Evolutionary conservation across 163 green algal species (phyloP).

Genomic region (Scenedesmus sp.): DNA sequence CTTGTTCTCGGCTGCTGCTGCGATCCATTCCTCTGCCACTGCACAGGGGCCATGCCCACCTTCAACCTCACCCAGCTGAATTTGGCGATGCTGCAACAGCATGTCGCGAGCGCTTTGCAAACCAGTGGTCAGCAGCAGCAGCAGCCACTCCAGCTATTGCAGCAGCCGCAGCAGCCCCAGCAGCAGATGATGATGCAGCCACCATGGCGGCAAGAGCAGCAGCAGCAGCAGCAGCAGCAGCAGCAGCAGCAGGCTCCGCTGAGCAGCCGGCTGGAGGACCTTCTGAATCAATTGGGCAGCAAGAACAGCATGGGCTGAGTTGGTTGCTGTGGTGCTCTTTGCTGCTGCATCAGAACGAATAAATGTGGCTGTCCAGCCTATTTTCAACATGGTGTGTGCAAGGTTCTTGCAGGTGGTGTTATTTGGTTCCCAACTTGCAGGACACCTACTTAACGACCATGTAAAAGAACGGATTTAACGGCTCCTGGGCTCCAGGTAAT

Average conservation of each 20-base stretch:
- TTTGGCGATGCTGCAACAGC: background rate
- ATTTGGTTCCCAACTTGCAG: too few relatives aligned
- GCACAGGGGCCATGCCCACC: background rate
- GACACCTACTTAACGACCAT: too few relatives aligned
- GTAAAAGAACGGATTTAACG: too few relatives aligned
- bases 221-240: slow-evolving; percentile 40
- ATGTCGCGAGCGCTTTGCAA: background rate
- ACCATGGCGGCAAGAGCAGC: background rate
- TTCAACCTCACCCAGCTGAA: background rate
- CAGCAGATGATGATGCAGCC: background rate
- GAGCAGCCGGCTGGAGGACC: background rate
- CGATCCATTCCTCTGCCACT: background rate
- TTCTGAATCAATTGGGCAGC: background rate
- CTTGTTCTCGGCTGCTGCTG: background rate
- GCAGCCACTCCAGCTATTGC: too few relatives aligned
- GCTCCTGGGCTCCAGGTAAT: too few relatives aligned
- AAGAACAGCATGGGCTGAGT: slow-evolving; percentile 4
- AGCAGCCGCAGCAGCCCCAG: too few relatives aligned
- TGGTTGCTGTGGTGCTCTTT: background rate
- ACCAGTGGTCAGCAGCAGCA: background rate
- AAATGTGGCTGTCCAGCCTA: too few relatives aligned
- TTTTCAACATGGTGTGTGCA: too few relatives aligned
- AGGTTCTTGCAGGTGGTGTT: too few relatives aligned
- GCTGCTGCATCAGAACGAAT: too few relatives aligned
- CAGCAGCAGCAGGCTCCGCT: slow-evolving; percentile 10